Evolutionary conservation across 2,329 filamentous ascomycete species (phyloP).

Genomic region (Byssochlamys sp.): DNA sequence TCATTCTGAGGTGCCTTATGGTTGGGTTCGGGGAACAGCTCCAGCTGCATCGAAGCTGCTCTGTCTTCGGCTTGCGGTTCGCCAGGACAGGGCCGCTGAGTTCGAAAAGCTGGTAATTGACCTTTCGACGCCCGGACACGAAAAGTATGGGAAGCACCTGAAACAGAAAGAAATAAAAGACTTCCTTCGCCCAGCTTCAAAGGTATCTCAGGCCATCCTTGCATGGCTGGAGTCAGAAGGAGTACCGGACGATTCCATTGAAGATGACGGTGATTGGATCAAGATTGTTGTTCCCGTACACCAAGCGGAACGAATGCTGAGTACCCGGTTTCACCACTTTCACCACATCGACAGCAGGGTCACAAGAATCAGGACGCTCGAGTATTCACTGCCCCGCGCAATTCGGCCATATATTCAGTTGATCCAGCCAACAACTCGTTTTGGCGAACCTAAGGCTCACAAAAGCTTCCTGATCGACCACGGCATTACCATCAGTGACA

Average conservation of each 20-base stretch:
- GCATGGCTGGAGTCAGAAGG: conserved; percentile 48
- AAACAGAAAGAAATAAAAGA: conserved; percentile 50
- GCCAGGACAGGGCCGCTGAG: conserved; percentile 39
- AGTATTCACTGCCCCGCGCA: conserved; percentile 53
- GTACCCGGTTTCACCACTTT: conserved; percentile 50
- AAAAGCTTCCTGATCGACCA: conserved; percentile 22
- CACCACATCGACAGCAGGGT: conserved; percentile 35
- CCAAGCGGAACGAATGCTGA: conserved; percentile 47
- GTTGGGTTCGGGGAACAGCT: conserved; percentile 21
- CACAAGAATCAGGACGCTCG: conserved; percentile 45
- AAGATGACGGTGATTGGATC: conserved; percentile 52
- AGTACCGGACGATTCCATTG: conserved; percentile 37
- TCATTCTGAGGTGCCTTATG: conserved; percentile 19
- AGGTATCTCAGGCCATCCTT: conserved; percentile 42
- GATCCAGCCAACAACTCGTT: conserved; percentile 57
- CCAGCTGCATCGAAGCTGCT: conserved; percentile 32
- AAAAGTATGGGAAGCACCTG: conserved; percentile 53
- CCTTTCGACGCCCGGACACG: conserved; percentile 51
- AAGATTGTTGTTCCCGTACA: conserved; percentile 37
- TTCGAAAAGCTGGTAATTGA: conserved; percentile 53
- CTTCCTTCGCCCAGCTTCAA: conserved; percentile 43
- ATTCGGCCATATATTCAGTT: conserved; percentile 49
- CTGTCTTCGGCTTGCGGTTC: conserved; percentile 42
- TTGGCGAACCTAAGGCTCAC: conserved; percentile 43
- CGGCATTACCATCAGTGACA: conserved; percentile 7